Evolutionary conservation across 768 basidiomycete genomes (phyloP), one percentile per base, ranked within the genome.

Genomic region (Phaffia tasmanica): DNA sequence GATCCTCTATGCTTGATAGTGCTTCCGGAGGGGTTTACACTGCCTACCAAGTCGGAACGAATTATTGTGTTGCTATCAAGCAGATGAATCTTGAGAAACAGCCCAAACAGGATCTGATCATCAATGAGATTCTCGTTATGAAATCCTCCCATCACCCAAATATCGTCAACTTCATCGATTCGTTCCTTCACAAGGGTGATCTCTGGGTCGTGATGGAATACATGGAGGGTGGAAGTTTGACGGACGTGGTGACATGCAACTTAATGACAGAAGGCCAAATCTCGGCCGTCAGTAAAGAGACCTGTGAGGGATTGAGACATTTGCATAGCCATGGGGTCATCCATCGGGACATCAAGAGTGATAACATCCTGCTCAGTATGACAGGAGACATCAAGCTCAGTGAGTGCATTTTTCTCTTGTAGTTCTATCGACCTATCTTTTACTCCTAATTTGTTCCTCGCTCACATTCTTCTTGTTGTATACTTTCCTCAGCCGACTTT

Each of bases 141-240:
- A 88, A 93, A 27, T 86, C 90, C 27, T 89, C 88, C 21, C 83
- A 89, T 47, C 93, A 97, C 76, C 91, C 92, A n/a, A 99, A 99
- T 75, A 97, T 98, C 72, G 94, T 99, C 79, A 97, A 99, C 76
- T 99, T 91, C 79, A 97, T 97, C 74, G 95, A 99, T 75, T 94
- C 92, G 2, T 99, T 97, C 83, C 78, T 98, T 51, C 84, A 94
- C 81, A 92, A 89, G 81, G 95, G 94, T 76, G 95, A 98, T 74
- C 81, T 99, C 3, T 98, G 95, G 95, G 92, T 99, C 49, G 91
- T 98, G 65, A 98, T 99, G 95, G 95, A 97, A 79, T 97, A 93
- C 78, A 98, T 98, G 94, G 93, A 97, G 78, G 93, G 93, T 50
- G 77, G 77, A 5, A 86, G 84, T 35, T 79, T 97, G 54, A 99